Evolutionary conservation across 805 yeast genomes (phyloP).

Genomic region (Kurtzmaniella cleridarum): DNA sequence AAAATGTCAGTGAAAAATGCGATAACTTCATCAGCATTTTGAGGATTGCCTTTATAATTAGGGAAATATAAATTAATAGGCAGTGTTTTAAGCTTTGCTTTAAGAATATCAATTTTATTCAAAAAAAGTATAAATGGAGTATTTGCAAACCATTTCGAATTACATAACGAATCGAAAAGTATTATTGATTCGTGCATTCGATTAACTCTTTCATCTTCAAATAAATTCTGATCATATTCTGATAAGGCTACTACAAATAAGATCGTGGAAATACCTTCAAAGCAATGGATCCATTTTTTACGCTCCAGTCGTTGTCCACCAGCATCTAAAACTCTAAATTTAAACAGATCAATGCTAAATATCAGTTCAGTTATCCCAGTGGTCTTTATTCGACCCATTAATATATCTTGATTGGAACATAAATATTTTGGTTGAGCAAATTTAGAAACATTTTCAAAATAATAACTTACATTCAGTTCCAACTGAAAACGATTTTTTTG

Average conservation of each 20-base stretch:
- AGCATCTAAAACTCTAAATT: conserved; percentile 82
- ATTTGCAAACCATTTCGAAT: conserved; percentile 76
- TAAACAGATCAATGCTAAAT: conserved; percentile 59
- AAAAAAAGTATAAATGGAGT: conserved; percentile 88
- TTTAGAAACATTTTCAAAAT: conserved; percentile 65
- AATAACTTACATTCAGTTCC: conserved; percentile 77
- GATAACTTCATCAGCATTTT: conserved; percentile 60
- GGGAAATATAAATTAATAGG: conserved; percentile 76
- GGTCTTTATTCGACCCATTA: conserved; percentile 88
- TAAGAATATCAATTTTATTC: conserved; percentile 82
- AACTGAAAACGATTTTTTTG: conserved; percentile 76
- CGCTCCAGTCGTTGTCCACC: conserved; percentile 95
- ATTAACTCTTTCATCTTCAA: conserved; percentile 85
- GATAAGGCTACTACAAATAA: conserved; percentile 83
- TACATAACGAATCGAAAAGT: conserved; percentile 77
- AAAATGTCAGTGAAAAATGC: conserved; percentile 68
- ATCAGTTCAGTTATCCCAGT: conserved; percentile 90
- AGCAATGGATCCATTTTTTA: conserved; percentile 91
- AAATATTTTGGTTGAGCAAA: conserved; percentile 61
- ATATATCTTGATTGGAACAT: conserved; percentile 77
- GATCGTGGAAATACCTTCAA: conserved; percentile 84
- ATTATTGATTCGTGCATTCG: conserved; percentile 87
- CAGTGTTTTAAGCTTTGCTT: conserved; percentile 57
- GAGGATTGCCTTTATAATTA: conserved; percentile 60
- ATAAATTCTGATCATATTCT: conserved; percentile 87